Base-by-base conservation (phyloP, 2,329 filamentous ascomycete species). In the Clonostachys solani region DNA sequence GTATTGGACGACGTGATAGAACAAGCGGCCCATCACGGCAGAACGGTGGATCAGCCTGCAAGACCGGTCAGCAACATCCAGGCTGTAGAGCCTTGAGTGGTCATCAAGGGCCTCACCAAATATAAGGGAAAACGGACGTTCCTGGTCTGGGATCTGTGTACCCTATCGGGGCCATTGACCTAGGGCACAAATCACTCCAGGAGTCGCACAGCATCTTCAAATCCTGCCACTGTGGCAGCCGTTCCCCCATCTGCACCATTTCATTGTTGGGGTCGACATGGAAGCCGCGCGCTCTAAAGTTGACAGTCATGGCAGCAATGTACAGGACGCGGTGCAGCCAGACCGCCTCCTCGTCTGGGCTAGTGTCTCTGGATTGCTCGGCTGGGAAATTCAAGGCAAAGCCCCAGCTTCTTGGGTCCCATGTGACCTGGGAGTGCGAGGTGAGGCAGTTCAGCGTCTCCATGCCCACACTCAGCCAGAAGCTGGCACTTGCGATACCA, bases 291-390 rank as follows among this genome's bases (percentile, higher is more conserved):
- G 88, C 86, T 37, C 89, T 82, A 63, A 95, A 95, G 65, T 95
- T 94, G 54, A 86, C 83, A 43, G 95, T 82, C 62, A 92, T 95
- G 43, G 88, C 91, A 43, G 95, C 78, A 53, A 96, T 86, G 66
- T 92, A 96, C 37, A 96, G 74, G 52, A 96, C 95, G 29, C 89
- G 83, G 60, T 95, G 87, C 16, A 91, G 87, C 91, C 92, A 96
- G 10, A 86, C 61, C 58, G 95, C 89, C 63, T 96, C 90, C 36
- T 81, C 75, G 12, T 84, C 86, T 6, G 52, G 51, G 4, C 52
- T 46, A 7, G 74, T 69, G 48, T 80, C 71, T 6, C 74, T 74
- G 41, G 77, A 72, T 8, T 74, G 71, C 8, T 54, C 50, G n/a
- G 47, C 19, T 13, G 57, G 50, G 42, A 94, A 86, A 55, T 87